These are phyloP conservation scores for Erigeron philadelphicus DNA, from an alignment of 140 eudicot genomes.

Conservation along the genomic window DNA sequence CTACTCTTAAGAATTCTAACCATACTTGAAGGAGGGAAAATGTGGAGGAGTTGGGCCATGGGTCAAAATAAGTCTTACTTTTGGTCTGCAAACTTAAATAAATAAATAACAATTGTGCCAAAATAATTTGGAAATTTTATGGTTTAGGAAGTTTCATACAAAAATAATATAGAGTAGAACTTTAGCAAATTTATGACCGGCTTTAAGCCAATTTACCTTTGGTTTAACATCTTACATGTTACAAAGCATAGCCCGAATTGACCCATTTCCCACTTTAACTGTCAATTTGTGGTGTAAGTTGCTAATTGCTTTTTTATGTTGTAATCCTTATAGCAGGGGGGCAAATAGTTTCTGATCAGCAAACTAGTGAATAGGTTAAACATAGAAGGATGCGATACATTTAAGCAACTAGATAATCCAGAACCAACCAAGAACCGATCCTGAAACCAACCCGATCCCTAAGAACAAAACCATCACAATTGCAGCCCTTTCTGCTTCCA, in stretches of 20 bases:
- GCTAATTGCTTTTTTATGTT: not conserved
- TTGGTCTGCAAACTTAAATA: not conserved
- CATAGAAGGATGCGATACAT: slow-evolving; percentile 4
- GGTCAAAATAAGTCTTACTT: not conserved
- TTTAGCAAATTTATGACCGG: not conserved
- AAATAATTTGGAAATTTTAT: not conserved
- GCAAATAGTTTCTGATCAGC: not conserved
- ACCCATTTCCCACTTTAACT: not conserved
- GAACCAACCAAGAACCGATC: slow-evolving; percentile 70
- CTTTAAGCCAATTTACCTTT: not conserved
- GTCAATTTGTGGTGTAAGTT: not conserved
- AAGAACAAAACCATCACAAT: slow-evolving; percentile 64
- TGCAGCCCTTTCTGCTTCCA: slow-evolving; percentile 64
- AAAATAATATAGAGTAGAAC: too few species aligned
- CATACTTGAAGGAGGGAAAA: not conserved
- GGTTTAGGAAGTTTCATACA: not conserved
- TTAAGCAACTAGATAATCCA: slow-evolving; percentile 46
- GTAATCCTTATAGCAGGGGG: not conserved
- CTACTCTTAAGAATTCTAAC: not conserved
- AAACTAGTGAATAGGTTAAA: not conserved
- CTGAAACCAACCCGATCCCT: slow-evolving; percentile 59
- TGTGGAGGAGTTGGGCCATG: not conserved
- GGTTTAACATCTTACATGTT: not conserved
- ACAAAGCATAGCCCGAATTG: not conserved
- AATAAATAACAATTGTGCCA: not conserved